Evolutionary conservation across 2,329 filamentous ascomycete species (phyloP), one percentile per base, ranked within the genome.

Genomic region (Incumbomyces delicatus): DNA sequence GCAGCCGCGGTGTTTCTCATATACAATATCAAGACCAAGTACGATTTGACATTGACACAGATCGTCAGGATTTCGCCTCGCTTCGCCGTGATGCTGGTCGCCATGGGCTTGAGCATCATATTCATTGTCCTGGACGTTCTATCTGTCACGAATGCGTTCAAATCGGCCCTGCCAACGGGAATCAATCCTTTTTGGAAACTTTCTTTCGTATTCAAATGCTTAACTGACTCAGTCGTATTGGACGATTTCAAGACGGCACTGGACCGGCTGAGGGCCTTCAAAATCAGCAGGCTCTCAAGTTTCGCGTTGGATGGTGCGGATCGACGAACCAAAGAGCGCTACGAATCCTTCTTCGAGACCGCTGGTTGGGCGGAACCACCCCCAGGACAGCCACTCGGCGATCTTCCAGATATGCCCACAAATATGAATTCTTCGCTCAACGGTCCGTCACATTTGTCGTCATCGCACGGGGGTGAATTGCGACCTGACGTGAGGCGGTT

Each of bases 161-260:
- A 57, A 5, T 58, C 55, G 6, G 49, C 53, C 8, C 54, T 69
- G 0, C 67, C 71, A 0, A 74, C 74, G 6, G 77, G 77, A n/a
- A 75, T 82, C 55, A 79, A 82, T 56, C 78, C 78, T 0, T 82
- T 80, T 59, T 82, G 78, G 78, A 80, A 59, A 41, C 61, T 78
- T 3, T 67, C 71, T 1, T 74, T 76, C 46, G 70, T 77, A 17
- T 78, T 77, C 66, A 79, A 79, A 58, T 79, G 76, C 50, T 65
- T 79, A 41, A 78, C 76, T 5, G 77, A 80, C 53, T 74, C 71
- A 0, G 73, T 80, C 34, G 68, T 80, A 29, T 68, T 80, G 32
- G 77, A 80, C 55, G 76, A 80, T 54, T 80, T 80, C 68, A 79
- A 78, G 53, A 76, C 75, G 2, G 64, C 65, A 0, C 49, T 70